These are phyloP conservation scores for Dissoconium aciculare DNA, from an alignment of 2,329 filamentous ascomycete species.

Conservation along the genomic window DNA sequence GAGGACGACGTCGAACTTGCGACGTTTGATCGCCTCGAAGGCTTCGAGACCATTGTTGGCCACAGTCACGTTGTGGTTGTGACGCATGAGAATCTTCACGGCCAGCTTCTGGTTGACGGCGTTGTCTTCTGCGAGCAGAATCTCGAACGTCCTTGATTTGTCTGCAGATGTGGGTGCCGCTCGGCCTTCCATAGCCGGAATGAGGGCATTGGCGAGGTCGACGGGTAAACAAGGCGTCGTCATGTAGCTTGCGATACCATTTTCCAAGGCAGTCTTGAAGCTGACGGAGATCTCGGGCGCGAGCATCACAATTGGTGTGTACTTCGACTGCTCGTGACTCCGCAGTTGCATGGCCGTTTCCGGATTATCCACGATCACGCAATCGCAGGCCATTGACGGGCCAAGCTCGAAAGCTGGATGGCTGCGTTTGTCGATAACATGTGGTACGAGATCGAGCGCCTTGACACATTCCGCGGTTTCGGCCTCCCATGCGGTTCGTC, in stretches of 20 bases:
- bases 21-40: conserved; percentile 78
- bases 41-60: conserved; percentile 92
- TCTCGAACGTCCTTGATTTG: conserved; percentile 89
- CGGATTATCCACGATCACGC: conserved; percentile 89
- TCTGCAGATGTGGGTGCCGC: conserved; percentile 84
- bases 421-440: conserved; percentile 66
- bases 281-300: conserved; percentile 81
- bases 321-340: conserved; percentile 89
- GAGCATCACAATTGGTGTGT: conserved; percentile 85
- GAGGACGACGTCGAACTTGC: conserved; percentile 87
- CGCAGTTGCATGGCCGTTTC: conserved; percentile 75
- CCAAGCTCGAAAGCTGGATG: conserved; percentile 38
- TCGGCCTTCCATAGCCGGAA: conserved; percentile 83
- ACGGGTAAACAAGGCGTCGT: conserved; percentile 89
- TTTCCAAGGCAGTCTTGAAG: conserved; percentile 81
- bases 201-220: conserved; percentile 89
- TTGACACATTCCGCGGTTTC: conserved; percentile 66
- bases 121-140: conserved; percentile 91
- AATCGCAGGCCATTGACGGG: conserved; percentile 62
- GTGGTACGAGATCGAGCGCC: conserved; percentile 62
- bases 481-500: conserved; percentile 60
- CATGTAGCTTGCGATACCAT: conserved; percentile 98
- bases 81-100: conserved; percentile 94
- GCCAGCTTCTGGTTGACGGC: conserved; percentile 91
- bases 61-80: conserved; percentile 82